Base-by-base conservation (phyloP, 495 filamentous ascomycete species). In the Lepidopterella palustris region DNA sequence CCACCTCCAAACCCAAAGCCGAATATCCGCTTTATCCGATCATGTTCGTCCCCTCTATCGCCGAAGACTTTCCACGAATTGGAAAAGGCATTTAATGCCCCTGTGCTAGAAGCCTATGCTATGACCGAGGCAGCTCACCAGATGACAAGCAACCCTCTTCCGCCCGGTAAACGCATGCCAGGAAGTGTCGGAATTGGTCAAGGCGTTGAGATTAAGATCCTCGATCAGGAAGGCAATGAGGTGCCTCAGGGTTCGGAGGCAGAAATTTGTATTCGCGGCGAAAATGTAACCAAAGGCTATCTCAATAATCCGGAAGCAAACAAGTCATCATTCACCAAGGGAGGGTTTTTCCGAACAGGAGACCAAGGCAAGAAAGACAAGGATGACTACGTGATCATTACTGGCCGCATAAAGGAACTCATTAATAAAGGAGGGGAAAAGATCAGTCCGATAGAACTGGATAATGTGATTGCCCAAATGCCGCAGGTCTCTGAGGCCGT, bases 51-150 rank as follows among this genome's bases (percentile, higher is more conserved):
- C 6, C 89, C 89, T 0, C 75, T 92, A 20, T 86, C 87, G 0
- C 89, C 89, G 0, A 86, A 86, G 51, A 83, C 80, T 50, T 90
- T 92, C 74, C 77, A 89, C 60, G 80, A 85, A 45, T 79, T 92
- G 3, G 89, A 92, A 63, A 73, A 80, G 53, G 75, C 82, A 5
- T 86, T 88, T 73, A 76, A 82, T 28, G 87, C 89, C 0, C 89
- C 89, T 3, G 89, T 95, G 3, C 78, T 95, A 9, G 89, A 95
- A 71, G 89, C 89, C 11, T 95, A 95, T 71, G 89, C 89, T 58
- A 95, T 95, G 89, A 95, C 89, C 26, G 89, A 95, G 73, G 89
- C 87, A 23, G 85, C 89, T 9, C 89, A 92, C 72, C 89, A 92
- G 68, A 92, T 95, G 86, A 89, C 88, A 10, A 88, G 85, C 53